A percentile compares a stretch with the other conserved stretches of the same genome.
Evolutionary conservation across 257 asterid species (phyloP).

Genomic region (Anisodus tanguticus): DNA sequence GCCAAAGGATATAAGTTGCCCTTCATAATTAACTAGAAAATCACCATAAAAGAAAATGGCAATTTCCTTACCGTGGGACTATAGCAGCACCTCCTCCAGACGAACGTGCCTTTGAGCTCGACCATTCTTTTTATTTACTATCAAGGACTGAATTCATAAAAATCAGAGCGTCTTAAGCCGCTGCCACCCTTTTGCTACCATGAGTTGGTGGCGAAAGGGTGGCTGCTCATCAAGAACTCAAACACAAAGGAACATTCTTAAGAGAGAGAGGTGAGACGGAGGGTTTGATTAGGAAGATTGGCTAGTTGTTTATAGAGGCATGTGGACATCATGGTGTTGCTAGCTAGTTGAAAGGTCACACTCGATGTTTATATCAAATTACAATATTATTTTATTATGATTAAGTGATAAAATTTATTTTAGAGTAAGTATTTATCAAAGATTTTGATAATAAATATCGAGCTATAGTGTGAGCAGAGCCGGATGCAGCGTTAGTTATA

Average conservation of each 20-base stretch:
- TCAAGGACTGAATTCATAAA: not conserved
- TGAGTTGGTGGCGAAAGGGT: constrained; percentile 23
- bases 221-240: constrained; percentile 18
- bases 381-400: not conserved
- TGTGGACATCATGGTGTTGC: not conserved
- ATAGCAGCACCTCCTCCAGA: not conserved
- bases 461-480: too few relatives aligned
- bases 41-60: constrained; percentile 39
- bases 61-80: constrained; percentile 30
- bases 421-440: not conserved
- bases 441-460: too few relatives aligned
- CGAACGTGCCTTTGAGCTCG: not conserved
- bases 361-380: not conserved
- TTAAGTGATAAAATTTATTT: not conserved
- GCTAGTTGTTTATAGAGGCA: constrained; percentile 40
- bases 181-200: constrained; percentile 37
- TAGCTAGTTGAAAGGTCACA: not conserved
- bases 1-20: constrained; percentile 98
- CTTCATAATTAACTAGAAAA: constrained; percentile 41
- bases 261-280: constrained; percentile 38
- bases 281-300: constrained; percentile 46
- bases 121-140: not conserved
- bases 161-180: not conserved
- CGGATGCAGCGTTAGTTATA: not conserved
- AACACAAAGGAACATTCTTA: constrained; percentile 15